phyloP scores from a whole-genome alignment of 2,329 filamentous ascomycete species.

The Aspergillus ochraceoroseus region DNA sequence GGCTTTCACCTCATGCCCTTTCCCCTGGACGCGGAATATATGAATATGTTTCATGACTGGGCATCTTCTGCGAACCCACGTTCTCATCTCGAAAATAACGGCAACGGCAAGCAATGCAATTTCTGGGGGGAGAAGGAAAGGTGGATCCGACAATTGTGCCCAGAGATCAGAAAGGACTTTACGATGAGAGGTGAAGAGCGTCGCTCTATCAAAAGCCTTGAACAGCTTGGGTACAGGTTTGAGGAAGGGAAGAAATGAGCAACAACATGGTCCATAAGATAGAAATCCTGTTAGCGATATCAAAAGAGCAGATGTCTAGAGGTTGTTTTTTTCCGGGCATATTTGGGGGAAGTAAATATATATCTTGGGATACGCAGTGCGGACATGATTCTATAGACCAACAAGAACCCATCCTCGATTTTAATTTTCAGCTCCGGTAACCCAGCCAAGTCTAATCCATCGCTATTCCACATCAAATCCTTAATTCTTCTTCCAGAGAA shows the following conservation, averaged over 20 bases:
- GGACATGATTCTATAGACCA: too few relatives aligned
- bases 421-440: too few relatives aligned
- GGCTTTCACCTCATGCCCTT: conserved; percentile 54
- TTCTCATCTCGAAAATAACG: conserved; percentile 41
- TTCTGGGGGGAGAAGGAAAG: conserved; percentile 65
- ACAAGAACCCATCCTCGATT: too few relatives aligned
- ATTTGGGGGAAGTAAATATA: too few relatives aligned
- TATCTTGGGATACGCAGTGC: neutral
- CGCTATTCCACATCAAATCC: too few relatives aligned
- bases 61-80: conserved; percentile 34
- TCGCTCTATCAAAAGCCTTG: conserved; percentile 56
- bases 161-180: conserved; percentile 68
- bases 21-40: conserved; percentile 44
- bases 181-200: conserved; percentile 57
- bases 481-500: too few relatives aligned
- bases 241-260: conserved; percentile 32
- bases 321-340: too few relatives aligned
- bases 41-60: conserved; percentile 45
- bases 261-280: neutral
- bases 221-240: conserved; percentile 67
- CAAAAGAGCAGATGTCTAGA: too few relatives aligned
- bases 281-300: too few relatives aligned
- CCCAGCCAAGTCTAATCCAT: too few relatives aligned
- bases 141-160: conserved; percentile 66
- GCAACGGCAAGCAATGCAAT: conserved; percentile 62